Base-by-base conservation (phyloP, 306 rosid species). In the Erythrophleum fordii region DNA sequence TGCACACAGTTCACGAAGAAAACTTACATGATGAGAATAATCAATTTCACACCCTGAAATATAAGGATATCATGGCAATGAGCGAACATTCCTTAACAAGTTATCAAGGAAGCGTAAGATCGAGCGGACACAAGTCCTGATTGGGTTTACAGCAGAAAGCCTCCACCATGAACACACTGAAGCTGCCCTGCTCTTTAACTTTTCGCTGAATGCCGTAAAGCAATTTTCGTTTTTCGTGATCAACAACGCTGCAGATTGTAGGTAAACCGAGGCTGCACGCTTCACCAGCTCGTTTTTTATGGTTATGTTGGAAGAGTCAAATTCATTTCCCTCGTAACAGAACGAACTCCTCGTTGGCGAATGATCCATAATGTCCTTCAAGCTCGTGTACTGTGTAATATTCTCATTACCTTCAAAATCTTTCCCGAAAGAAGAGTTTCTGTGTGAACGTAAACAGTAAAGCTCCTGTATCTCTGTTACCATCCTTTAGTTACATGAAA, bases 211-310 rank as follows among this genome's bases (percentile, higher is more conserved):
- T 5, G 76, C 77, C 8, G 61, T 76, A 20, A 90, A 52, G 70
- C 80, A 74, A 18, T 75, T 84, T 16, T 78, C 77, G 44, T 91
- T 84, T 44, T 82, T 82, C n/a, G 86, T 80, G 16, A 42, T 83
- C 72, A 89, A 64, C 3, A 82, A 11, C 2, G 82, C 88, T 0
- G 97, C 53, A 1, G 97, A 88, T 69, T 89, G 95, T 1, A 93
- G 80, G 41, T 93, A 91, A 7, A 83, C 85, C 0, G 95, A 93
- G 20, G 97, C 95, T 0, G 92, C 93, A 1, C 88, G 90, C 77
- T 90, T 91, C 8, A 93, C 93, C 23, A 90, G 70, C 61, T 84
- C 86, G 45, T 90, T 91, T 12, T 79, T 87, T 2, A 91, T 89
- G 51, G 81, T 13, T 42, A 91, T 88, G 73, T 82, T 87, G 1